A percentile compares a stretch with the other conserved stretches of the same genome.
Evolutionary conservation across 1,139 yeast species (phyloP).

Genomic region (Barnettozyma hawaiiensis): DNA sequence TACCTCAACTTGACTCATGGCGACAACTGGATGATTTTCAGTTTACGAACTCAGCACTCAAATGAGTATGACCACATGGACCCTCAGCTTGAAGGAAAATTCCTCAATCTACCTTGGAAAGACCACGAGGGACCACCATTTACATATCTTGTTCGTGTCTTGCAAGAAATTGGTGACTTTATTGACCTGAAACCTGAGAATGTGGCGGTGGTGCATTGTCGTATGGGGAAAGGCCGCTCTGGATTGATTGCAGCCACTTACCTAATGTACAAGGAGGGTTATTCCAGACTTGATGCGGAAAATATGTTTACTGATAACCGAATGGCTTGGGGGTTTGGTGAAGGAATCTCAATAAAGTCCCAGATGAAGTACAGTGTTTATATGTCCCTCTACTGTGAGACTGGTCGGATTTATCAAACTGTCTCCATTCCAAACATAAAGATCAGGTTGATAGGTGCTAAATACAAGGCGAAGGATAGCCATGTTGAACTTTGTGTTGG

Average conservation of each 20-base stretch:
- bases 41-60: slow-evolving; percentile 56
- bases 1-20: slow-evolving; percentile 47
- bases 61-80: slow-evolving; percentile 45
- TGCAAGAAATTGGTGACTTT: slow-evolving; percentile 42
- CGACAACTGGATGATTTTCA: slow-evolving; percentile 65
- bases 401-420: slow-evolving; percentile 13
- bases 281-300: slow-evolving; percentile 42
- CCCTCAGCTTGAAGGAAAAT: slow-evolving; percentile 12
- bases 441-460: slow-evolving; percentile 15
- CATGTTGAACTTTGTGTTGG: slow-evolving; percentile 2
- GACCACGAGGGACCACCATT: slow-evolving; percentile 82
- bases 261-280: slow-evolving; percentile 43
- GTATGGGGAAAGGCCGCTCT: slow-evolving; percentile 88
- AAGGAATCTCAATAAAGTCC: slow-evolving; percentile 67
- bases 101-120: slow-evolving; percentile 36
- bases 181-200: slow-evolving; percentile 32
- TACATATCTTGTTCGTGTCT: slow-evolving; percentile 37
- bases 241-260: slow-evolving; percentile 75
- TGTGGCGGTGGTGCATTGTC: slow-evolving; percentile 77
- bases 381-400: slow-evolving; percentile 36
- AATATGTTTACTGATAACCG: slow-evolving; percentile 49
- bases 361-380: slow-evolving; percentile 66
- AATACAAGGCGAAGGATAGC: not conserved
- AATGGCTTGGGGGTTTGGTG: slow-evolving; percentile 51
- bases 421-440: slow-evolving; percentile 14